These are phyloP conservation scores for Phytophthora kernoviae DNA, from an alignment of 352 stramenopile genomes.

Conservation along the genomic window DNA sequence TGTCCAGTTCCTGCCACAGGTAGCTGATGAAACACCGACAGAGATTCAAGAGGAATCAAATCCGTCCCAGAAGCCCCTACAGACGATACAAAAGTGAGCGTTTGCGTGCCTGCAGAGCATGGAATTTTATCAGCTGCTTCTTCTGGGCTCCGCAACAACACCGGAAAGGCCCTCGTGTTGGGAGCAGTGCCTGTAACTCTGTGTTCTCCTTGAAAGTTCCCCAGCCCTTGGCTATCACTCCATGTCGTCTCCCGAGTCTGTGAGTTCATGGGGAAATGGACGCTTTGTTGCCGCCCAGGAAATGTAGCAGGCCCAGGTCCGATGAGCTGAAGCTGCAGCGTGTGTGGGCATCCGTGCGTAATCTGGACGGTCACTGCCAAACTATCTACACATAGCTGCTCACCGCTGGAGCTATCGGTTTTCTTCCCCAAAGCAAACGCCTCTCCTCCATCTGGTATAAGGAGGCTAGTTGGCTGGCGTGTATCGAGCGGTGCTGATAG, in stretches of 20 bases:
- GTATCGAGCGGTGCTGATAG: constrained; percentile 39
- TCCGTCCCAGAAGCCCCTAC: neutral
- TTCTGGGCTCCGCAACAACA: constrained; percentile 50
- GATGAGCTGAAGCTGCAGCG: constrained; percentile 58
- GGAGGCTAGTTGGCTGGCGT: constrained; percentile 35
- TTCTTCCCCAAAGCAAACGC: constrained; percentile 55
- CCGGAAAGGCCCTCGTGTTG: constrained; percentile 51
- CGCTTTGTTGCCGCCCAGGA: constrained; percentile 48
- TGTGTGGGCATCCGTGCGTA: constrained; percentile 60
- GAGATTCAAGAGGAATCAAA: constrained; percentile 38
- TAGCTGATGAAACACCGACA: constrained; percentile 64
- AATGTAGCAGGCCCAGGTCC: constrained; percentile 64
- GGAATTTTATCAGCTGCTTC: constrained; percentile 34
- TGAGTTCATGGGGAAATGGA: constrained; percentile 42
- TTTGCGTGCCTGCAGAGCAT: constrained; percentile 36
- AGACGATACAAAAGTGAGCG: constrained; percentile 41
- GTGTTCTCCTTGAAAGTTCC: constrained; percentile 26
- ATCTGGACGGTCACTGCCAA: constrained; percentile 56
- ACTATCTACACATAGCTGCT: constrained; percentile 50
- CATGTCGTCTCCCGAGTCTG: constrained; percentile 45
- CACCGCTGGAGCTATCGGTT: constrained; percentile 23
- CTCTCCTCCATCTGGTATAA: constrained; percentile 54
- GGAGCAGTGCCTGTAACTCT: constrained; percentile 38
- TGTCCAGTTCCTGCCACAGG: constrained; percentile 59
- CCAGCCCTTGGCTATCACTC: constrained; percentile 44